A percentile compares a stretch with the other conserved stretches of the same genome.
These are phyloP conservation scores for Talaromyces islandicus DNA, from an alignment of 2,329 filamentous ascomycete species.

Conservation along the genomic window DNA sequence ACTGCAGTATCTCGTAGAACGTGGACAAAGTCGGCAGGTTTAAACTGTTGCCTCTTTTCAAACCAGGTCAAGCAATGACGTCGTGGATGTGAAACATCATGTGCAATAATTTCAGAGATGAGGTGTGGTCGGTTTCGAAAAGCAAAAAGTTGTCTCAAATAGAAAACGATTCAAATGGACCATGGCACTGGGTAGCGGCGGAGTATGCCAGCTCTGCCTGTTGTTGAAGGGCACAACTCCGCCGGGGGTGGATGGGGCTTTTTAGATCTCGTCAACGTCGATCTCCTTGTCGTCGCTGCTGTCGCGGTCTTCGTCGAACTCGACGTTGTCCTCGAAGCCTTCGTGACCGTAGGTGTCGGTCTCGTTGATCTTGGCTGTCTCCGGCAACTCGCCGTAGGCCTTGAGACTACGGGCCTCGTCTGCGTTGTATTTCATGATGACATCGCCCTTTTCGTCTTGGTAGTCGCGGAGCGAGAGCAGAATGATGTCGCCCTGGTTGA, in stretches of 20 bases:
- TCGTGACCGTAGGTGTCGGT: conserved; percentile 85
- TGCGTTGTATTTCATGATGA: conserved; percentile 90
- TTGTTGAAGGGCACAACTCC: conserved; percentile 2
- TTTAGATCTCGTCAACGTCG: conserved; percentile 91
- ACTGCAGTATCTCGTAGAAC: neutral
- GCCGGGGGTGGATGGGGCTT: conserved; percentile 13
- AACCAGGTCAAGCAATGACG: conserved; percentile 7
- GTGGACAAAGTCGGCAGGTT: neutral
- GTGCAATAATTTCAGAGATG: neutral
- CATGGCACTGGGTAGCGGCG: conserved; percentile 8
- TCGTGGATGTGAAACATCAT: conserved; percentile 6
- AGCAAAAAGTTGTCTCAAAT: conserved; percentile 4
- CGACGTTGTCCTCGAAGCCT: conserved; percentile 95
- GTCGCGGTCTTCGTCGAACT: conserved; percentile 91
- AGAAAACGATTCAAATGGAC: conserved; percentile 9
- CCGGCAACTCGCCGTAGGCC: conserved; percentile 93
- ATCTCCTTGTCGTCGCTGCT: conserved; percentile 69
- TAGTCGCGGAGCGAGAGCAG: conserved; percentile 83
- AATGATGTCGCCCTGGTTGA: conserved; percentile 96
- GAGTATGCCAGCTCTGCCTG: conserved; percentile 4
- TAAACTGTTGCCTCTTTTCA: conserved; percentile 1
- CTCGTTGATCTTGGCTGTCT: conserved; percentile 99
- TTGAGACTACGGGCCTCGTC: conserved; percentile 95
- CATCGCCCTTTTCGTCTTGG: conserved; percentile 89
- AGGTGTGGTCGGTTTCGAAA: neutral